A percentile compares a stretch with the other conserved stretches of the same genome.
Evolutionary conservation across 768 basidiomycete genomes (phyloP).

Genomic region (Exidia glandulosa): DNA sequence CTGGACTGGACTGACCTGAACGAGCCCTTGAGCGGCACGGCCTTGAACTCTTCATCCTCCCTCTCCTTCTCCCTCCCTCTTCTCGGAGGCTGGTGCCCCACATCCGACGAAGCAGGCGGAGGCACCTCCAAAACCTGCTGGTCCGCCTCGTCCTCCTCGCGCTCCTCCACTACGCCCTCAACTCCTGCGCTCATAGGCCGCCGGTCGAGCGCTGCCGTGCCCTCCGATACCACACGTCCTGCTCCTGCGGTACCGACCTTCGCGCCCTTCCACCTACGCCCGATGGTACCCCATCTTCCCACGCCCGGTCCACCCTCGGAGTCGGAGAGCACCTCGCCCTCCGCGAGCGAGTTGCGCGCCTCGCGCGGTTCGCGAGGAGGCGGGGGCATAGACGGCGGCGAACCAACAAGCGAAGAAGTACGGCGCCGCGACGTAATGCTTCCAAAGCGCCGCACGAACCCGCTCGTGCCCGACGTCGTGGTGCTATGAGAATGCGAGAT

Average conservation of each 20-base stretch:
- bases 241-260: background rate
- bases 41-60: constrained; percentile 70
- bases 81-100: background rate
- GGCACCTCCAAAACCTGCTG: background rate
- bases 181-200: background rate
- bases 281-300: background rate
- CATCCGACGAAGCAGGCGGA: too few species aligned
- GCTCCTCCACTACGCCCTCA: background rate
- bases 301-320: background rate
- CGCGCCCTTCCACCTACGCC: background rate
- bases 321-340: background rate
- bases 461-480: background rate
- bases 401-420: background rate
- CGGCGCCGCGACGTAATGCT: background rate
- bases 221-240: background rate
- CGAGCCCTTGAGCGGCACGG: constrained; percentile 88
- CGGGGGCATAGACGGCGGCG: background rate
- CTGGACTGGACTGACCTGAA: constrained; percentile 51
- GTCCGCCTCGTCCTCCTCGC: background rate
- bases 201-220: background rate
- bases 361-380: background rate
- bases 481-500: background rate
- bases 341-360: background rate
- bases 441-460: background rate
- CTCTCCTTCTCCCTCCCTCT: constrained; percentile 9